Percentiles rank a stretch among this genome's conserved stretches.
phyloP scores from a whole-genome alignment of 345 rosid genomes.

The Melaleuca quinquenervia region DNA sequence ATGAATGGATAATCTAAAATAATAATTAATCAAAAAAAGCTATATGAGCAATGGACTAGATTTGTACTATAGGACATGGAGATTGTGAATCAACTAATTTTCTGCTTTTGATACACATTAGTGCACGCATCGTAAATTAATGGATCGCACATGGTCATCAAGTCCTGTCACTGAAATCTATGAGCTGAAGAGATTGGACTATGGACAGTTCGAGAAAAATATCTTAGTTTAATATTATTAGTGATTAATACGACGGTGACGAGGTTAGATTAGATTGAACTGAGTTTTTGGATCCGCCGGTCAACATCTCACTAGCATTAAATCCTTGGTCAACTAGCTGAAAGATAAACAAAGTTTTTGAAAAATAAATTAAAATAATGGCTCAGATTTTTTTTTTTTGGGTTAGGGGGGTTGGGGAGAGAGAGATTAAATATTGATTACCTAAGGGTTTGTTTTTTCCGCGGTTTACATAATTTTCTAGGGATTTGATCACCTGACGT shows the following conservation, averaged over 20 bases:
- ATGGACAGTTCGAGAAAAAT: neutral
- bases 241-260: neutral
- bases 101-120: neutral
- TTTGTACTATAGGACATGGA: neutral
- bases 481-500: too few relatives aligned
- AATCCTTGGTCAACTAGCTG: neutral
- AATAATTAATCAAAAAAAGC: neutral
- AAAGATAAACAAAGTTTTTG: neutral
- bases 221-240: neutral
- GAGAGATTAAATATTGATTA: neutral
- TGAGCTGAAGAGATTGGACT: neutral
- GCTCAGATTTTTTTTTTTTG: neutral
- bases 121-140: neutral
- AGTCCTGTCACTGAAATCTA: neutral
- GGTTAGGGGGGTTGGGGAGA: too few relatives aligned
- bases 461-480: neutral
- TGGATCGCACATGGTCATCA: neutral
- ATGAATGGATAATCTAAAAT: neutral
- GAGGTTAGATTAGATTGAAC: neutral
- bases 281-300: neutral
- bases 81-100: neutral
- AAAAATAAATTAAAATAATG: neutral
- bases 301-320: neutral
- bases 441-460: neutral
- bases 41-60: neutral